A percentile compares a stretch with the other conserved stretches of the same genome.
phyloP scores from a whole-genome alignment of 371 early-diverging fungal genomes.

The Cokeromyces recurvatus region DNA sequence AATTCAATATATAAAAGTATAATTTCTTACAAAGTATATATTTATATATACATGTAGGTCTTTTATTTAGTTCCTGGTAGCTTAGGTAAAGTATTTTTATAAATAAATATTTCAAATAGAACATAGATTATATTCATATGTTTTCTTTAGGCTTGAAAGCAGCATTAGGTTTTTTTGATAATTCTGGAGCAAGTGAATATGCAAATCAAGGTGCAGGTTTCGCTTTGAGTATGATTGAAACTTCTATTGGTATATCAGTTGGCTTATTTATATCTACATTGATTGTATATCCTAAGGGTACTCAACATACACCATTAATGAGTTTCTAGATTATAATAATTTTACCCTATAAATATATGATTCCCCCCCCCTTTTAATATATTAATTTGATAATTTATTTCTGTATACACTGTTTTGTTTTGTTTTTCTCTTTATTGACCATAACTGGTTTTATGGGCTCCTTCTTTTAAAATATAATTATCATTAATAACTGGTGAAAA shows the following conservation, averaged over 20 bases:
- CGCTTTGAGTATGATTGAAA: conserved; percentile 50
- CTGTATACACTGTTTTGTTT: too few relatives aligned
- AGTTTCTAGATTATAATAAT: conserved; percentile 32
- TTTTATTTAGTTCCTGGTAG: conserved; percentile 57
- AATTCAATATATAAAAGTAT: too few relatives aligned
- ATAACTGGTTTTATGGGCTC: too few relatives aligned
- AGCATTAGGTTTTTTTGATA: conserved; percentile 41
- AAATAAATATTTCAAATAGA: not conserved
- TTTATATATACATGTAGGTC: conserved; percentile 3
- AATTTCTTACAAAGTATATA: too few relatives aligned
- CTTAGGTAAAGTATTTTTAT: conserved; percentile 29
- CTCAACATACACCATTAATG: conserved; percentile 54
- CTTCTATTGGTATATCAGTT: conserved; percentile 47
- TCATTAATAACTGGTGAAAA: too few relatives aligned
- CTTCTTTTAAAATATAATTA: too few relatives aligned
- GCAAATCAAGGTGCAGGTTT: conserved; percentile 42
- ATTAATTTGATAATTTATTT: too few relatives aligned
- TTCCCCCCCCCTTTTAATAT: too few relatives aligned
- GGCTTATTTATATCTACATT: conserved; percentile 55
- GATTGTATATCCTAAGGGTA: conserved; percentile 55
- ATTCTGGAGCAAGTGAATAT: conserved; percentile 22
- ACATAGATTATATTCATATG: not conserved
- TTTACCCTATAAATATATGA: too few relatives aligned
- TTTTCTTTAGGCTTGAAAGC: conserved; percentile 33
- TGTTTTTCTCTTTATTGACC: too few relatives aligned